Evolutionary conservation across 2,329 filamentous ascomycete genomes (phyloP), one percentile per base, ranked within the genome.

Genomic region (Phaeosphaeria sp.): DNA sequence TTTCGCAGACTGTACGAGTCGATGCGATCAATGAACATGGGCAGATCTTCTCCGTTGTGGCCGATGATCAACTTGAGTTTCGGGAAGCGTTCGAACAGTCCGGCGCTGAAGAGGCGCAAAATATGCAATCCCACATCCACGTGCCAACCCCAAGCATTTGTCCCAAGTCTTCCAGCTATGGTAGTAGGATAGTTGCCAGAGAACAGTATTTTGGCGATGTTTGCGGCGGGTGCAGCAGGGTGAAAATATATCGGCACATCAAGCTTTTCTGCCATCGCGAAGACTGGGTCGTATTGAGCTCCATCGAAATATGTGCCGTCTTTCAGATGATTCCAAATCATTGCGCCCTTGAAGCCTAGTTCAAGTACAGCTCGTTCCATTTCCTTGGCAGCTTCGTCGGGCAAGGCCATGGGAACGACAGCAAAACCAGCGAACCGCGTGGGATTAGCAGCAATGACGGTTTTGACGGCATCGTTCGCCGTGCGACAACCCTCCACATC

Each of bases 41-140:
- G 84, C 0, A 87, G 63, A 76, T 84, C 78, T 72, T 85, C 83
- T 6, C 83, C 83, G 75, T 83, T 81, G 65, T 85, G 83, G 0
- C 83, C 83, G 33, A 85, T 69, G 1, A 87, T 74, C 49, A 87
- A 75, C 70, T 87, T 86, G 9, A 87, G 64, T 15, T 65, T 69
- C 0, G 85, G 84, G 39, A 81, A 83, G 5, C 76, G 72, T 65
- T 87, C 85, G 57, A 88, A 88, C 0, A 86, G 59, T 0, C 85
- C 84, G 0, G 77, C 74, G 0, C 81, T 80, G 59, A 78, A 86
- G 1, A 88, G 75, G 5, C 77, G 68, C 22, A 85, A 65, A 7
- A 84, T 63, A 59, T 83, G 80, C 30, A 84, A 60, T 0, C 76
- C 83, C 0, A 79, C 80, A 11, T 84, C 81, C 64, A 51, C 49